Conservation (phyloP, 139 green algal genomes). For the Asterochloris sp. region DNA sequence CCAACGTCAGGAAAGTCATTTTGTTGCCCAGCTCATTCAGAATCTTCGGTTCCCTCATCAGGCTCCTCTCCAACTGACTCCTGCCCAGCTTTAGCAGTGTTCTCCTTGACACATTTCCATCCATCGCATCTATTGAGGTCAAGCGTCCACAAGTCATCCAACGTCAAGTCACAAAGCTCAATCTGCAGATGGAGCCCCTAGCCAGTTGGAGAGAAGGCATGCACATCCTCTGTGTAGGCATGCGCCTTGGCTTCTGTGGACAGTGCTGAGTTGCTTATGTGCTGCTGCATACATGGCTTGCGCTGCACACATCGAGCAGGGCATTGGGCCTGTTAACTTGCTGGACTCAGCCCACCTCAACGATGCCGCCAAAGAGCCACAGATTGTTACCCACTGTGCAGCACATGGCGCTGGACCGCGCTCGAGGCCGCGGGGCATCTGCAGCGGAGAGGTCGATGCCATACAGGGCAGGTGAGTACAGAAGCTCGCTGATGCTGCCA, state of each 20-base stretch:
- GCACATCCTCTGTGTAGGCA: not conserved
- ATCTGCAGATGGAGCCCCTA: not conserved
- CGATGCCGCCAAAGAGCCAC: constrained; percentile 88
- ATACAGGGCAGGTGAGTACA: constrained; percentile 87
- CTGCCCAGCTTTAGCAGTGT: constrained; percentile 57
- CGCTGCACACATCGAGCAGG: not conserved
- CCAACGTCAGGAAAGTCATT: no score
- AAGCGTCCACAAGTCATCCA: constrained; percentile 93
- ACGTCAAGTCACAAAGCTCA: constrained; percentile 62
- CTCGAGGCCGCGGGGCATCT: constrained; percentile 76
- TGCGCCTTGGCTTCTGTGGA: not conserved
- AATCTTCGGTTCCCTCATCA: constrained; percentile 38
- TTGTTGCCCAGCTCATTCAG: not conserved
- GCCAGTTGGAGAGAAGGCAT: not conserved
- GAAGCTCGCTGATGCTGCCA: constrained; percentile 77
- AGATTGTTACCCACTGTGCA: constrained; percentile 75
- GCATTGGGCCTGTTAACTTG: not conserved
- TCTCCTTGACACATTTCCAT: constrained; percentile 66
- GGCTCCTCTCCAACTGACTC: constrained; percentile 59
- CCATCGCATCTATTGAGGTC: constrained; percentile 85
- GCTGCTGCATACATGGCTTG: no score
- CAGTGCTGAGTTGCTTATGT: not conserved
- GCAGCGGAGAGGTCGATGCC: constrained; percentile 67
- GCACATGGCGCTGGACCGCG: constrained; percentile 47
- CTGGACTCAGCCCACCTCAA: constrained; percentile 56